Base-by-base conservation (phyloP, 1,284 basidiomycete genomes). In the Microbotryum saponariae region DNA sequence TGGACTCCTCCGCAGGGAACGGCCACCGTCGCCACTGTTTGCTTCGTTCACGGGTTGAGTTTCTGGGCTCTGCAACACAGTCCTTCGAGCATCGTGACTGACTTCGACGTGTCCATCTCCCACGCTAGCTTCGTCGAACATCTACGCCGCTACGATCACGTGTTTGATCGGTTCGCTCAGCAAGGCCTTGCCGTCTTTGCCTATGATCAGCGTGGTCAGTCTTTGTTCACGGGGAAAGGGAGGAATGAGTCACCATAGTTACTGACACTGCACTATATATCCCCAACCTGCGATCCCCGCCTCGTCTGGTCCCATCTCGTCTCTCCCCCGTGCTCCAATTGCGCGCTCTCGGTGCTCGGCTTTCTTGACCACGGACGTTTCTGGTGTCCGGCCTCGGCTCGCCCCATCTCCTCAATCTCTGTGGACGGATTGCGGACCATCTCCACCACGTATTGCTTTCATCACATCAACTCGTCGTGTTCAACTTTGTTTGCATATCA, bases 161-260 rank as follows among this genome's bases (percentile, higher is more conserved):
- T 74, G 52, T 76, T 77, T 61, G 66, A 67, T 31, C 61, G 69
- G 37, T 76, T 75, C 61, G 73, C 75, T 16, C 66, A 74, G 37
- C 59, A 71, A n/a, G 77, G 76, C 2, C 73, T 77, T 62, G 71
- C 74, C 56, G 72, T 76, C 23, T 68, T 75, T 53, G 75, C 73
- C 23, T 78, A 70, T 53, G 76, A 77, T 60, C 77, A 77, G 66
- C 70, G 76, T 46, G 72, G 71, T 61, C 37, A 46, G 60, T 61
- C 29, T 51, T 37, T 23, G 10, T 20, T 8, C 47, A 2, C 6
- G 42, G 23, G 45, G 4, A 49, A 49, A 21, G 20, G 8, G 49
- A 4, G 12, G 21, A 12, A 51, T 31, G n/a, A 10, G 51, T 20
- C 21, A 20, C 10, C 23, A 31, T 16, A 12, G 47, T 44, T 23